phyloP scores from a whole-genome alignment of 1,284 basidiomycete species.

The Cystobasidium pallidum region DNA sequence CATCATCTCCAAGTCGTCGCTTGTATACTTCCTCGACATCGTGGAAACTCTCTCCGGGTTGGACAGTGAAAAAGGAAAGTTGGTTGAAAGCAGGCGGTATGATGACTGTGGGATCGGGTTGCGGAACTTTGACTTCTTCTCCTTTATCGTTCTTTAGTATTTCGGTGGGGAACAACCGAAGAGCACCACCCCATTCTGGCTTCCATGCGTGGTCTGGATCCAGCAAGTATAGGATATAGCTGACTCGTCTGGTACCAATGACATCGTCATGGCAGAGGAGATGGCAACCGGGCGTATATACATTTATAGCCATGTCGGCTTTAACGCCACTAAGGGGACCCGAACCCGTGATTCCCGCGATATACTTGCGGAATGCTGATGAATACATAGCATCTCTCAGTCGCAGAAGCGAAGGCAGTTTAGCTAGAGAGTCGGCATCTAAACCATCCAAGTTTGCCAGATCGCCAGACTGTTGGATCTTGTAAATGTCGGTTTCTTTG shows the following conservation, averaged over 20 bases:
- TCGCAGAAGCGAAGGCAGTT: constrained; percentile 74
- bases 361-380: constrained; percentile 75
- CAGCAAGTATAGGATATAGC: constrained; percentile 97
- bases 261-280: constrained; percentile 97
- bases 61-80: constrained; percentile 86
- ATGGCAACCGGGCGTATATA: constrained; percentile 87
- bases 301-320: constrained; percentile 94
- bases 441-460: constrained; percentile 89
- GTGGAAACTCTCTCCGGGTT: constrained; percentile 86
- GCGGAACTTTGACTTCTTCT: constrained; percentile 52
- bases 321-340: constrained; percentile 86
- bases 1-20: constrained; percentile 65
- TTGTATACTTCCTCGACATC: constrained; percentile 96
- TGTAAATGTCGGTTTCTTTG: constrained; percentile 99
- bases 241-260: constrained; percentile 90
- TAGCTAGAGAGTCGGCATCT: constrained; percentile 70
- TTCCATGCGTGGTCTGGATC: constrained; percentile 62
- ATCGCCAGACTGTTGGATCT: constrained; percentile 98
- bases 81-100: constrained; percentile 84
- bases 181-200: constrained; percentile 78
- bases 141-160: constrained; percentile 55
- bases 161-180: constrained; percentile 83
- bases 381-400: constrained; percentile 95
- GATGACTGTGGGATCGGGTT: constrained; percentile 47
- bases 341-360: constrained; percentile 87